phyloP scores from a whole-genome alignment of 768 basidiomycete genomes.

The Mycena haematopus region DNA sequence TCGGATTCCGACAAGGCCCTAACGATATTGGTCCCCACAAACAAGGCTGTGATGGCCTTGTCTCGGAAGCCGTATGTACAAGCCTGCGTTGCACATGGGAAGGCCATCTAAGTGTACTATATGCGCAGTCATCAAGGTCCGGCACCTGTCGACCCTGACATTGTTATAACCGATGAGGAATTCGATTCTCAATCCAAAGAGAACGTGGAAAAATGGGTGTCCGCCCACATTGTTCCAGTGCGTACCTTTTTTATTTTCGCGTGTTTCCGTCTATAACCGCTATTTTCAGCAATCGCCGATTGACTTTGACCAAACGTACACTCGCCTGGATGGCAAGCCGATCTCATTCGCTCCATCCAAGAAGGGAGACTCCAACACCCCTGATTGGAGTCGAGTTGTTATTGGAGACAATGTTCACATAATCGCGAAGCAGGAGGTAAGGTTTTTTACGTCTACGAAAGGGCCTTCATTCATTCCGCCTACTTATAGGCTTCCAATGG shows the following conservation, averaged over 20 bases:
- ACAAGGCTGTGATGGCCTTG: constrained; percentile 86
- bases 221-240: constrained; percentile 86
- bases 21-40: constrained; percentile 84
- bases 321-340: constrained; percentile 63
- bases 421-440: constrained; percentile 66
- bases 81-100: background rate
- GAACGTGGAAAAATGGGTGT: constrained; percentile 83
- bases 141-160: constrained; percentile 44
- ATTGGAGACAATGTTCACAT: constrained; percentile 65
- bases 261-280: background rate
- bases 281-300: constrained; percentile 53
- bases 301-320: constrained; percentile 56
- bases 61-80: constrained; percentile 77
- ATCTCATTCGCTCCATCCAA: constrained; percentile 57
- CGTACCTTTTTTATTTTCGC: constrained; percentile 28
- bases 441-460: constrained; percentile 17
- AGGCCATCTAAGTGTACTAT: constrained; percentile 6
- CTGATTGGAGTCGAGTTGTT: constrained; percentile 65
- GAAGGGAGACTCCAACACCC: constrained; percentile 41
- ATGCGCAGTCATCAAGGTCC: constrained; percentile 65
- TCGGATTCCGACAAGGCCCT: constrained; percentile 38
- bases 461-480: constrained; percentile 5
- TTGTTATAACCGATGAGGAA: constrained; percentile 70
- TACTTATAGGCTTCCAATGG: constrained; percentile 48
- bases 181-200: constrained; percentile 62